Conservation (phyloP, 2,329 filamentous ascomycete species). For the Aspergillus latus region DNA sequence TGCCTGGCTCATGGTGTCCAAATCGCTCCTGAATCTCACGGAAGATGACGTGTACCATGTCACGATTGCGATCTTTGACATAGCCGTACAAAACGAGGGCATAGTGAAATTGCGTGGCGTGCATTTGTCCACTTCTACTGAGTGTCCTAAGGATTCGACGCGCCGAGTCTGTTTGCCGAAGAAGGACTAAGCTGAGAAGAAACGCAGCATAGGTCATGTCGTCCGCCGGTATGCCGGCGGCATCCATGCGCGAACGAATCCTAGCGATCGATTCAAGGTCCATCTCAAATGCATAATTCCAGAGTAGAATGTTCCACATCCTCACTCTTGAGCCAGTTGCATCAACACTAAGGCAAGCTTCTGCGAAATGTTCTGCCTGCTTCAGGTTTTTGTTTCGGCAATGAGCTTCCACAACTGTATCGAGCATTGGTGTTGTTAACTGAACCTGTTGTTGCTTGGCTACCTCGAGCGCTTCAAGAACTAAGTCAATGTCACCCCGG, state of each 20-base stretch:
- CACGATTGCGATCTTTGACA: constrained; percentile 49
- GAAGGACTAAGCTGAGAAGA: constrained; percentile 57
- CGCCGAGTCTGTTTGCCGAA: constrained; percentile 56
- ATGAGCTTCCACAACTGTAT: constrained; percentile 67
- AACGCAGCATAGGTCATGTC: constrained; percentile 61
- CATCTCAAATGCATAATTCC: constrained; percentile 65
- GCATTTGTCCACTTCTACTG: constrained; percentile 38
- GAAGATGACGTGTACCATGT: constrained; percentile 54
- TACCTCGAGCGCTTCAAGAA: constrained; percentile 63
- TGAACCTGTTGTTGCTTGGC: constrained; percentile 57
- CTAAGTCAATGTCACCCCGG: constrained; percentile 70
- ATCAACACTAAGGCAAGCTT: constrained; percentile 54
- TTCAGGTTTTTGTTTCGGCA: constrained; percentile 56
- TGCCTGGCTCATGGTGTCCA: constrained; percentile 32
- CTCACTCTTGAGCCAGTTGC: constrained; percentile 56
- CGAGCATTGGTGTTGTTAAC: constrained; percentile 59
- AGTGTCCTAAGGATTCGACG: constrained; percentile 50
- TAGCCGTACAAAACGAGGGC: constrained; percentile 50
- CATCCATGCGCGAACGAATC: constrained; percentile 57
- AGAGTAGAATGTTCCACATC: constrained; percentile 78
- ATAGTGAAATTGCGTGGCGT: constrained; percentile 47
- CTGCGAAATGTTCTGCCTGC: constrained; percentile 61
- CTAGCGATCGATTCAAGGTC: constrained; percentile 56
- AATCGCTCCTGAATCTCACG: constrained; percentile 42
- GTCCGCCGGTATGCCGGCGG: constrained; percentile 53